phyloP scores from a whole-genome alignment of 2,329 filamentous ascomycete species.

The Ceratocystis ficicola region DNA sequence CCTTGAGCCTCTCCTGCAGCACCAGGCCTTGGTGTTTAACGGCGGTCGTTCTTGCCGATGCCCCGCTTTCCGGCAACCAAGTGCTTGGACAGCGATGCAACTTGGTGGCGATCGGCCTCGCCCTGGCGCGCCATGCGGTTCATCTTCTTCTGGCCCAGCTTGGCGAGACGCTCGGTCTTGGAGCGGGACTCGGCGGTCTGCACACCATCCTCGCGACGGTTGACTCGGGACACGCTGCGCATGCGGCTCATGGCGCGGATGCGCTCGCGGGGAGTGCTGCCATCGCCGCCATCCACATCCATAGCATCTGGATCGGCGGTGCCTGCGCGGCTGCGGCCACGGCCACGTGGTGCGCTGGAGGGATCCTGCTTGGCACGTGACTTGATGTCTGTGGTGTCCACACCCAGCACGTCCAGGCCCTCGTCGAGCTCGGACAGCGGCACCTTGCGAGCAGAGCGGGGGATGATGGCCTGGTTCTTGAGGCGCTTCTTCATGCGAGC shows the following conservation, averaged over 20 bases:
- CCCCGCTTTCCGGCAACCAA: slow-evolving; percentile 87
- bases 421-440: slow-evolving; percentile 77
- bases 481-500: slow-evolving; percentile 89
- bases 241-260: slow-evolving; percentile 56
- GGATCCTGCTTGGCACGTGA: slow-evolving; percentile 53
- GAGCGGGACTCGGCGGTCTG: slow-evolving; percentile 51
- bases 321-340: slow-evolving; percentile 50
- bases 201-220: slow-evolving; percentile 68
- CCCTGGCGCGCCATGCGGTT: slow-evolving; percentile 95
- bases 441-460: slow-evolving; percentile 67
- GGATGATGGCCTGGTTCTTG: slow-evolving; percentile 93
- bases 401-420: slow-evolving; percentile 71
- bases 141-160: slow-evolving; percentile 94
- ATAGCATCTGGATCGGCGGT: slow-evolving; percentile 59
- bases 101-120: slow-evolving; percentile 86
- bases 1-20: no score
- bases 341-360: slow-evolving; percentile 55
- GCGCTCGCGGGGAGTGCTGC: slow-evolving; percentile 41
- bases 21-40: slow-evolving; percentile 34
- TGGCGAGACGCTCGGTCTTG: slow-evolving; percentile 77
- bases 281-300: slow-evolving; percentile 47
- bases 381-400: slow-evolving; percentile 65
- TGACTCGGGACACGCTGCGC: slow-evolving; percentile 40
- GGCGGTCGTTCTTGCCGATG: slow-evolving; percentile 74
- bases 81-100: slow-evolving; percentile 74